Base-by-base conservation (phyloP, 352 stramenopile species). In the Phytophthora constricta region DNA sequence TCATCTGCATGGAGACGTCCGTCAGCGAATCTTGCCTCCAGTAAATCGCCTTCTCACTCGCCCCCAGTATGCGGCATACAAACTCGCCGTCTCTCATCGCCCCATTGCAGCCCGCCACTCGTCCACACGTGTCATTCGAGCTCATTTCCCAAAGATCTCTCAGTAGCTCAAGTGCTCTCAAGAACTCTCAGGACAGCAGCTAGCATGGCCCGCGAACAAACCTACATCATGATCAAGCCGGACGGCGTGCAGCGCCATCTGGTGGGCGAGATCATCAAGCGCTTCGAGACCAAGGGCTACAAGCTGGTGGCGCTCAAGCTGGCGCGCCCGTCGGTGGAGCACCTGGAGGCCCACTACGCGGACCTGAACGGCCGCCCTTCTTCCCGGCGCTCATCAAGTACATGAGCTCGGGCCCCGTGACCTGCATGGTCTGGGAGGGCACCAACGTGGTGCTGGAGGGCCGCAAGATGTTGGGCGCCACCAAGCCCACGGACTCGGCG, bases 221-320 rank as follows among this genome's bases (percentile, higher is more conserved):
- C 94, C 34, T 98, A 98, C 82, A 95, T 98, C 65, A 95, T 95
- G 53, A 87, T 97, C 71, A 98, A 98, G 87, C 95, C 96, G 8
- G 95, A 98, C 76, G 96, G 91, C 62, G 96, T 98, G 26, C 90
- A 98, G 79, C 87, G 96, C 55, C 92, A 91, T 47, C 80, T 98
- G 45, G 88, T 98, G 62, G 90, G 89, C 59, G 93, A 98, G 65
- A 97, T 98, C 55, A 98, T 98, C 79, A 90, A 77, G 64, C 87
- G 96, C 60, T 98, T 98, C 72, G 95, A 98, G 81, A 97, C 96
- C 76, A 97, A 97, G 79, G 96, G 96, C 67, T 98, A 98, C 91
- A 98, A 98, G 79, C 87, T 96, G 58, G 91, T 97, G 42, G 94
- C 84, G 8, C 74, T 98, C 27, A 98, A 98, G 85, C 89, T 99